Evolutionary conservation across 148 eudicot genomes (phyloP), one percentile per base, ranked within the genome.

Genomic region (Cornus suecica): DNA sequence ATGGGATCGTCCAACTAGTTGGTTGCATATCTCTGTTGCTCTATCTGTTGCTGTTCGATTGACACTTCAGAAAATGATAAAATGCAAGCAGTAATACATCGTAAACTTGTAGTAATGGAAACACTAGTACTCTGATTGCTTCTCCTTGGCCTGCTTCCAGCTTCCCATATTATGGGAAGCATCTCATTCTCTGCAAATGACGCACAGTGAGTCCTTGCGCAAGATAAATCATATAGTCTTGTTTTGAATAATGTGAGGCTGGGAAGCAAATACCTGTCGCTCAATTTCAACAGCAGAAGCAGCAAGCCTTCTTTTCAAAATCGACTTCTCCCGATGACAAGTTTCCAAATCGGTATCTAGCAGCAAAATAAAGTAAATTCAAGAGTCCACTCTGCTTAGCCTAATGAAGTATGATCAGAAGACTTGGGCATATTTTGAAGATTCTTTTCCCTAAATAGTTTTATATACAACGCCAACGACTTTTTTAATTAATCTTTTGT

Each of bases 271-370:
- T 87, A 92, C 97, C 97, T 95, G 96, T 92, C 82, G 86, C 85
- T 95, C 99, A 68, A 89, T 83, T 84, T 95, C 99, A 70, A 88
- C 79, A 51, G 86, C 88, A 68, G 99, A 86, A 64, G 99, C 90
- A 66, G 87, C 77, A 78, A 95, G 94, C 79, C 91, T 84, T 80
- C 94, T 90, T 82, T 79, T 88, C 84, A 95, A 79, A 65, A 65
- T 30, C 65, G 92, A 84, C 77, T 84, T 91, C 72, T 95, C 97
- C 70, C 87, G 90, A 76, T 91, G 90, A 77, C 99, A 95, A 69
- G 94, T 87, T 82, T 92, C 90, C 66, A 80, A 56, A 76, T 91
- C 74, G 45, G 90, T 80, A 82, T 95, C 99, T 95, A 82, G 80
- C 70, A 87, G 31, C 65, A 65, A 74, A 74, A 45, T 63, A 58